Conservation (phyloP, 2,329 filamentous ascomycete species). For the Ophiocordyceps camponoti-leonardi region DNA sequence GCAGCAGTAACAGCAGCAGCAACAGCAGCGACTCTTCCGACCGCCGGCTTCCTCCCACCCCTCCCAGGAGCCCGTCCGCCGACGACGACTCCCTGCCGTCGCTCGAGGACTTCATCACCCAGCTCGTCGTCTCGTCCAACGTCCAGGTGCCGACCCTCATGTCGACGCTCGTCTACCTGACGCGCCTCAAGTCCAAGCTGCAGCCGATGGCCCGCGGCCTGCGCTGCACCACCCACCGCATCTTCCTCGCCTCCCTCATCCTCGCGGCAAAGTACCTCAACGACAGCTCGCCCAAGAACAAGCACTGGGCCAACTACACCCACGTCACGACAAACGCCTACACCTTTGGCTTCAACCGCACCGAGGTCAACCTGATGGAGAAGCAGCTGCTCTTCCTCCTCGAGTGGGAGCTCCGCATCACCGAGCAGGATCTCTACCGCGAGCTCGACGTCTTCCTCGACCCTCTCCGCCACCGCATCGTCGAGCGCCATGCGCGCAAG, state of each 20-base stretch:
- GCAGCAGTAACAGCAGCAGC: constrained; percentile 18
- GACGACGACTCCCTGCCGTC: constrained; percentile 49
- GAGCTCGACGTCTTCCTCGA: constrained; percentile 80
- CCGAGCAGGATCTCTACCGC: constrained; percentile 66
- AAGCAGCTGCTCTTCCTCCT: constrained; percentile 91
- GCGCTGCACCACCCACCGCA: constrained; percentile 90
- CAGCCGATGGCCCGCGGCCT: constrained; percentile 93
- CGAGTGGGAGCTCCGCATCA: constrained; percentile 85
- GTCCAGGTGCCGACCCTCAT: constrained; percentile 96
- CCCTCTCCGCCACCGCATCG: constrained; percentile 53
- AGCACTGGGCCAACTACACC: constrained; percentile 97
- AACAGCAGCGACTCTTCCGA: constrained; percentile 5
- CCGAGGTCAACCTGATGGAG: constrained; percentile 98
- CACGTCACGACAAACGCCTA: constrained; percentile 46
- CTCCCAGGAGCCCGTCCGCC: constrained; percentile 29
- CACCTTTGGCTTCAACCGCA: constrained; percentile 79
- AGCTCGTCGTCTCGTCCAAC: constrained; percentile 80
- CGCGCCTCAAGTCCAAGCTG: constrained; percentile 64
- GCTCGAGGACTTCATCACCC: constrained; percentile 79
- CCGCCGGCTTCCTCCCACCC: constrained; percentile 25
- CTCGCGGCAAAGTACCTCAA: constrained; percentile 93
- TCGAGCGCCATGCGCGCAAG: constrained; percentile 31
- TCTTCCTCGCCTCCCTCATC: constrained; percentile 82
- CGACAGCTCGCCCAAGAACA: constrained; percentile 98
- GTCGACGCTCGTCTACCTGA: constrained; percentile 89